phyloP scores from a whole-genome alignment of 192 early-diverging fungal species.

The Coemansia sp. region DNA sequence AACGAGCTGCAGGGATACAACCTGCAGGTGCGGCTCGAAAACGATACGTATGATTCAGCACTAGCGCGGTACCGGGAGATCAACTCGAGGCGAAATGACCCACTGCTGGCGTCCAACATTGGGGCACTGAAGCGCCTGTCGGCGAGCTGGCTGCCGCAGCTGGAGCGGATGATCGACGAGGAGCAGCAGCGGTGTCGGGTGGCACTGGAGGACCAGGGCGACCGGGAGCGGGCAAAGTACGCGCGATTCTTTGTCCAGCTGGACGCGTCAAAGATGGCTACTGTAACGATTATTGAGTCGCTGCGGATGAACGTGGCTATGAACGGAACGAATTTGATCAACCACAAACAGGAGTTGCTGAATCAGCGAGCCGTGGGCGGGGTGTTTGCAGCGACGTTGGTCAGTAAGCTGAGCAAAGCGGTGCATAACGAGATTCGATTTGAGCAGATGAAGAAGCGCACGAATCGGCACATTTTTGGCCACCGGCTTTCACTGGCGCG shows the following conservation, averaged over 20 bases:
- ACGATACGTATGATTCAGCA: constrained; percentile 74
- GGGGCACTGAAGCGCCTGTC: constrained; percentile 58
- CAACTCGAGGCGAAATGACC: constrained; percentile 56
- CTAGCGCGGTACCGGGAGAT: constrained; percentile 62
- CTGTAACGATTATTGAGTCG: constrained; percentile 82
- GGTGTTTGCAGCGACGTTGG: constrained; percentile 48
- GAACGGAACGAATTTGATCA: not conserved
- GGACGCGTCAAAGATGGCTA: constrained; percentile 70
- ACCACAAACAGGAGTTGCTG: constrained; percentile 8
- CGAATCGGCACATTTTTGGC: constrained; percentile 58
- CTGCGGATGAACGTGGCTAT: constrained; percentile 54
- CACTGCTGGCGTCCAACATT: constrained; percentile 55
- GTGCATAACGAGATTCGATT: constrained; percentile 84
- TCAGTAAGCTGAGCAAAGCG: constrained; percentile 61
- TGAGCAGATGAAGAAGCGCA: constrained; percentile 68
- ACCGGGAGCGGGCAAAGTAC: constrained; percentile 27
- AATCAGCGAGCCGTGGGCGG: constrained; percentile 40
- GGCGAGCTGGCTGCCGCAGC: constrained; percentile 71
- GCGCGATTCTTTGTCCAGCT: constrained; percentile 39
- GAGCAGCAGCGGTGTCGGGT: constrained; percentile 60
- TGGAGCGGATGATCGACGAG: constrained; percentile 67
- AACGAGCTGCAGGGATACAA: constrained; percentile 63
- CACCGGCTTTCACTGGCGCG: constrained; percentile 59
- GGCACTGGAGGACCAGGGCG: constrained; percentile 9
- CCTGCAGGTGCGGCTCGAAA: constrained; percentile 79